A percentile compares a stretch with the other conserved stretches of the same genome.
These are phyloP conservation scores for Phytophthora nicotianae DNA, from an alignment of 352 stramenopile genomes.

Conservation along the genomic window DNA sequence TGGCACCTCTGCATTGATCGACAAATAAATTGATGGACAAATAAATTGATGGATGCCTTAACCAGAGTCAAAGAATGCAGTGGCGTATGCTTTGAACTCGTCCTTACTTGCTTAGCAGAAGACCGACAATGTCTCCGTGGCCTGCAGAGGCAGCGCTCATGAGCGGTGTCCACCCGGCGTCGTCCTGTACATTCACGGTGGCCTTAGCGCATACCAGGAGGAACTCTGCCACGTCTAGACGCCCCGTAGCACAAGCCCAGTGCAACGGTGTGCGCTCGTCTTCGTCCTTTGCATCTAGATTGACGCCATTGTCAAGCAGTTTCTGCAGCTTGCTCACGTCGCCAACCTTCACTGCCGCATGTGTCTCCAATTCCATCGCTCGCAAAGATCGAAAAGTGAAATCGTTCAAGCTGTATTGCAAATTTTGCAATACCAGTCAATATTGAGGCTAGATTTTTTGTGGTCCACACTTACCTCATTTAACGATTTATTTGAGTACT, in stretches of 20 bases:
- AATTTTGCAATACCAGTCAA: constrained; percentile 1
- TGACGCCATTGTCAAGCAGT: constrained; percentile 35
- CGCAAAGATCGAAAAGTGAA: background rate
- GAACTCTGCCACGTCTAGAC: constrained; percentile 64
- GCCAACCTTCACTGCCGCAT: constrained; percentile 31
- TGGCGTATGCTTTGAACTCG: background rate
- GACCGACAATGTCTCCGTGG: constrained; percentile 55
- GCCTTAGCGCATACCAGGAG: constrained; percentile 44
- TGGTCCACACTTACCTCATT: constrained; percentile 1
- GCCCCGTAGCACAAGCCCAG: constrained; percentile 58
- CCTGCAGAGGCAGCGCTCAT: constrained; percentile 77
- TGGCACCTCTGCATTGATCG: constrained; percentile 39
- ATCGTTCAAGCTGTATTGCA: background rate
- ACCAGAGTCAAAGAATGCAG: constrained; percentile 3
- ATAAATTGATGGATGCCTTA: too few relatives aligned
- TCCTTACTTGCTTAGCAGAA: constrained; percentile 64
- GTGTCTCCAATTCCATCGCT: constrained; percentile 38
- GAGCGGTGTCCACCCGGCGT: constrained; percentile 75
- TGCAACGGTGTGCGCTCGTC: constrained; percentile 77
- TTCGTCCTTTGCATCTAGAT: constrained; percentile 64
- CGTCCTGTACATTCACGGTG: constrained; percentile 69
- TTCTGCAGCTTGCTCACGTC: constrained; percentile 38
- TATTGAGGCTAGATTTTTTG: too few relatives aligned
- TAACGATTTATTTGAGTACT: background rate
- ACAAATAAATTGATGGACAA: constrained; percentile 1